Conservation (phyloP, 768 basidiomycete species). For the Lepiota brunneoincarnata region DNA sequence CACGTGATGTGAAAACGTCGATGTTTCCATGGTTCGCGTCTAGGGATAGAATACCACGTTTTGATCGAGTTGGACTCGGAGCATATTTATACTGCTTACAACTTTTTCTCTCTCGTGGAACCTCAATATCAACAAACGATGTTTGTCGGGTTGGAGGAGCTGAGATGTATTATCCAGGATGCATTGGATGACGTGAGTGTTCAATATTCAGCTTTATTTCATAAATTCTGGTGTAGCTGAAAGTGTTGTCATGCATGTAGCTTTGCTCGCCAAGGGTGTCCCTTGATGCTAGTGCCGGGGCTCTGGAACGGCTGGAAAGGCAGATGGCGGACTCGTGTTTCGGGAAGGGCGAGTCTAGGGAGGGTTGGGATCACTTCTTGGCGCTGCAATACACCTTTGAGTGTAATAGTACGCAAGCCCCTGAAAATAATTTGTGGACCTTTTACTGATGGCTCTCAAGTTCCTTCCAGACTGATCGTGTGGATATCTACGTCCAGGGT, state of each 20-base stretch:
- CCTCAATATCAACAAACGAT: conserved; percentile 14
- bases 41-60: not conserved
- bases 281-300: conserved; percentile 44
- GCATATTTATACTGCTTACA: conserved; percentile 25
- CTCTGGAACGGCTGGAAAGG: conserved; percentile 55
- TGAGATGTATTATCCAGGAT: conserved; percentile 52
- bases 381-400: conserved; percentile 78
- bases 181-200: conserved; percentile 66
- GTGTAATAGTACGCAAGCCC: conserved; percentile 62
- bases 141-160: conserved; percentile 21
- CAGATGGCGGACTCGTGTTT: conserved; percentile 51
- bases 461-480: conserved; percentile 60
- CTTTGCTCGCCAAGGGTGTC: conserved; percentile 63
- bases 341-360: conserved; percentile 32
- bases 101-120: conserved; percentile 6
- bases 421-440: not conserved
- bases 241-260: conserved; percentile 32
- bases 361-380: conserved; percentile 52
- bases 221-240: not conserved
- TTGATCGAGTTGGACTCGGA: conserved; percentile 12
- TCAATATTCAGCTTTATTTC: not conserved
- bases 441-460: conserved; percentile 30
- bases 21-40: not conserved
- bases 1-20: conserved; percentile 2
- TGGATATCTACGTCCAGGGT: conserved; percentile 57